phyloP scores from a whole-genome alignment of 352 stramenopile genomes.

The Phytophthora litchii region DNA sequence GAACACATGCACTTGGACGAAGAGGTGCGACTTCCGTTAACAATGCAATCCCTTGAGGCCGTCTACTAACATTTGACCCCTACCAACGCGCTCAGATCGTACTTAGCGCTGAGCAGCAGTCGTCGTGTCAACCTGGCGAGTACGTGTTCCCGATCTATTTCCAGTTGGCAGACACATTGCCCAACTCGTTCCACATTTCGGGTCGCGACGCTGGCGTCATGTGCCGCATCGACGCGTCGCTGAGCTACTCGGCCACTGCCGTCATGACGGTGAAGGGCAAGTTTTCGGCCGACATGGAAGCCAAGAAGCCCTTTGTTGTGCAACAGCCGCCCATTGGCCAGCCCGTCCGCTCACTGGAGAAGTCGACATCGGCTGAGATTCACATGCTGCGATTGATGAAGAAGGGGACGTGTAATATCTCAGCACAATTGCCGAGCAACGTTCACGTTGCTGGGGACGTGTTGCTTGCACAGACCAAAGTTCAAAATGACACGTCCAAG shows the following conservation, averaged over 20 bases:
- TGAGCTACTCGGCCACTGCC: slow-evolving; percentile 72
- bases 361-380: slow-evolving; percentile 25
- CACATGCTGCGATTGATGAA: slow-evolving; percentile 39
- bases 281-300: slow-evolving; percentile 72
- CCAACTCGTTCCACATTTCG: slow-evolving; percentile 50
- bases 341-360: slow-evolving; percentile 26
- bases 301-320: slow-evolving; percentile 33
- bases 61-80: not conserved
- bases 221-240: slow-evolving; percentile 58
- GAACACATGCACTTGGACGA: slow-evolving; percentile 35
- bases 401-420: slow-evolving; percentile 35
- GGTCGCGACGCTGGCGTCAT: slow-evolving; percentile 31
- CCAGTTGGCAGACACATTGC: slow-evolving; percentile 48
- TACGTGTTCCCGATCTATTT: slow-evolving; percentile 79
- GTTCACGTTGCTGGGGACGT: slow-evolving; percentile 34
- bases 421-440: slow-evolving; percentile 32
- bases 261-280: slow-evolving; percentile 66
- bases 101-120: slow-evolving; percentile 46
- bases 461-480: slow-evolving; percentile 30
- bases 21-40: slow-evolving; percentile 20
- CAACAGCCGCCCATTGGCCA: slow-evolving; percentile 31
- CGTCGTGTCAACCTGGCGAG: slow-evolving; percentile 61
- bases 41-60: not conserved
- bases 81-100: slow-evolving; percentile 38
- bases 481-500: slow-evolving; percentile 36